Percentiles rank a stretch among this genome's conserved stretches.
Conservation (phyloP, 306 rosid genomes). For the Prosopis cineraria region DNA sequence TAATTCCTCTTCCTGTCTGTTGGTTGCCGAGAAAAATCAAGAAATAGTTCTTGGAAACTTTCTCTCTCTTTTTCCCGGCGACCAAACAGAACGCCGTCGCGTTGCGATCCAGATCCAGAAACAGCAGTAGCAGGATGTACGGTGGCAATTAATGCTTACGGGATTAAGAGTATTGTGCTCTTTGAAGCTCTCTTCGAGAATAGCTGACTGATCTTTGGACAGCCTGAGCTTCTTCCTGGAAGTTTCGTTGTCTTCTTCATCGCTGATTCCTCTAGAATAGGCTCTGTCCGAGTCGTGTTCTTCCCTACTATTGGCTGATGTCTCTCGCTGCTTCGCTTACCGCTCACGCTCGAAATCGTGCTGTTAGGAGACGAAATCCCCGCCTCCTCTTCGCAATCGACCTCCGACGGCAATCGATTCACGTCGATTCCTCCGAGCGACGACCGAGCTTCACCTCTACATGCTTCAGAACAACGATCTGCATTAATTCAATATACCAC, state of each 20-base stretch:
- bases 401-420: conserved; percentile 66
- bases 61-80: not conserved
- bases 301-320: conserved; percentile 51
- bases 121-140: not conserved
- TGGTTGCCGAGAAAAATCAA: conserved; percentile 38
- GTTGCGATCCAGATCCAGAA: not conserved
- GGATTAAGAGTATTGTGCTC: conserved; percentile 96
- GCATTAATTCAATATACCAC: conserved; percentile 12
- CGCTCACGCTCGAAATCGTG: conserved; percentile 90
- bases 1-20: not conserved
- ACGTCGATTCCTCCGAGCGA: conserved; percentile 86
- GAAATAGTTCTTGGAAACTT: not conserved
- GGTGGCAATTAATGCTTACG: conserved; percentile 44
- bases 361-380: conserved; percentile 93
- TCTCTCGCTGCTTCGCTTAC: conserved; percentile 81
- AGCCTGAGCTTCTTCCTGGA: conserved; percentile 87
- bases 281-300: conserved; percentile 69
- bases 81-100: not conserved
- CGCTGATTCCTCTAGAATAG: conserved; percentile 66
- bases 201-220: conserved; percentile 85
- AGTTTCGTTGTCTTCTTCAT: conserved; percentile 87
- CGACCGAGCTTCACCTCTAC: conserved; percentile 45
- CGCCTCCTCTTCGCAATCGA: conserved; percentile 68
- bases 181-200: conserved; percentile 89
- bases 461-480: conserved; percentile 63